Conservation (phyloP, 2,329 filamentous ascomycete genomes). For the Diaporthe eres region DNA sequence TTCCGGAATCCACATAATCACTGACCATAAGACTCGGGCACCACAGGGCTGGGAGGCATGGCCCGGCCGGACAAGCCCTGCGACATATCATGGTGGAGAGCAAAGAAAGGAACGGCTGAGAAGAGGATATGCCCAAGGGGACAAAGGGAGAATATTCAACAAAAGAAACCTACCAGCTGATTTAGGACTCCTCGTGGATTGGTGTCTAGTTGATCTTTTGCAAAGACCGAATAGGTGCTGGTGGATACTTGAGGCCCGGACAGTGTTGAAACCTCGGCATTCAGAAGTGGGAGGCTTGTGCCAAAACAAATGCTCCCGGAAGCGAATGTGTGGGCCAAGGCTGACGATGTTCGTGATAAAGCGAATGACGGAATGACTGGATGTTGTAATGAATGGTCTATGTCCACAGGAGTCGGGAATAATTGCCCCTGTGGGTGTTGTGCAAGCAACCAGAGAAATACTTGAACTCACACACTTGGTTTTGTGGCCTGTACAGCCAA, state of each 20-base stretch:
- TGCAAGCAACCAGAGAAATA: neutral
- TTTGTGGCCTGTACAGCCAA: neutral
- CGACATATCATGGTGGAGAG: neutral
- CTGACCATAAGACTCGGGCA: neutral
- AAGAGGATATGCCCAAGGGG: too few species aligned
- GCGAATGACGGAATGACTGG: neutral
- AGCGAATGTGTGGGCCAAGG: neutral
- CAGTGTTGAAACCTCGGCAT: neutral
- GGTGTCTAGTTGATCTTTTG: neutral
- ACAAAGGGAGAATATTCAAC: neutral
- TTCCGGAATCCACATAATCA: neutral
- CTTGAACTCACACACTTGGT: neutral
- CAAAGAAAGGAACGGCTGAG: neutral
- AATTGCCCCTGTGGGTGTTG: conserved; percentile 24
- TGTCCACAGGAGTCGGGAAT: conserved; percentile 17
- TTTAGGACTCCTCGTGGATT: too few species aligned
- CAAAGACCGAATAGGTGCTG: neutral
- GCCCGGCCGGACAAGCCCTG: neutral
- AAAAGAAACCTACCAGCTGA: neutral
- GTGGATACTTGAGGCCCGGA: neutral
- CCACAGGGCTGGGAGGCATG: neutral
- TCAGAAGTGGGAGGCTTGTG: neutral
- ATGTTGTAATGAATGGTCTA: neutral
- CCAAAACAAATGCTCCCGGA: neutral
- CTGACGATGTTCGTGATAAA: neutral